Evolutionary conservation across 345 rosid species (phyloP).

Genomic region (Cochlearia excelsa): DNA sequence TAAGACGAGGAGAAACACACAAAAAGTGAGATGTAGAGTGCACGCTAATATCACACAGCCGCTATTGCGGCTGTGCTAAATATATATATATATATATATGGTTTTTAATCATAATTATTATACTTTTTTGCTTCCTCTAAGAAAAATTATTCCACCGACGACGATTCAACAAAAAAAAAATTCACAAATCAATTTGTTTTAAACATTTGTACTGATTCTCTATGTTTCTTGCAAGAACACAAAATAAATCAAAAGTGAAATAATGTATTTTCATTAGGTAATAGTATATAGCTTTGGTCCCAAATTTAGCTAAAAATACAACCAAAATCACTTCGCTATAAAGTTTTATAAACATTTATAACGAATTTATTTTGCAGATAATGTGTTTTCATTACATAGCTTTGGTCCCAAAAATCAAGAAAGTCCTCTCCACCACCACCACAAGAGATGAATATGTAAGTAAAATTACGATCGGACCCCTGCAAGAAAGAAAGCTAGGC

Average conservation of each 20-base stretch:
- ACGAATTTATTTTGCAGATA: not conserved
- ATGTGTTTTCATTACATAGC: not conserved
- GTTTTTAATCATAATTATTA: constrained; percentile 24
- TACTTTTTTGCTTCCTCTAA: not conserved
- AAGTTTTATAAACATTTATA: constrained; percentile 39
- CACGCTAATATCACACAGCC: constrained; percentile 82
- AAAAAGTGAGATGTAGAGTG: constrained; percentile 34
- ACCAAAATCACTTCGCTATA: constrained; percentile 14
- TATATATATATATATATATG: not conserved
- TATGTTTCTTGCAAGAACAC: too few relatives aligned
- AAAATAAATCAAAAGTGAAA: too few relatives aligned
- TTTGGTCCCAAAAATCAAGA: constrained; percentile 21
- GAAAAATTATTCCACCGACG: constrained; percentile 26
- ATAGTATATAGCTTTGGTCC: too few relatives aligned
- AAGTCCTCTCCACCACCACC: constrained; percentile 1
- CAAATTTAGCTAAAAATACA: too few relatives aligned
- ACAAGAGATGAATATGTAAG: not conserved
- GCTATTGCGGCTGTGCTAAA: constrained; percentile 55
- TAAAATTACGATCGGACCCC: constrained; percentile 47
- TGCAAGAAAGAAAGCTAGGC: not conserved
- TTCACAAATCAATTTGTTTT: not conserved
- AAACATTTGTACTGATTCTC: too few relatives aligned
- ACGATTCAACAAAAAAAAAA: constrained; percentile 16
- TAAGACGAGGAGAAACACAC: constrained; percentile 5
- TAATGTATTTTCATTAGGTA: too few relatives aligned